A percentile compares a stretch with the other conserved stretches of the same genome.
phyloP scores from a whole-genome alignment of 495 filamentous ascomycete genomes.

The Parathielavia appendiculata region DNA sequence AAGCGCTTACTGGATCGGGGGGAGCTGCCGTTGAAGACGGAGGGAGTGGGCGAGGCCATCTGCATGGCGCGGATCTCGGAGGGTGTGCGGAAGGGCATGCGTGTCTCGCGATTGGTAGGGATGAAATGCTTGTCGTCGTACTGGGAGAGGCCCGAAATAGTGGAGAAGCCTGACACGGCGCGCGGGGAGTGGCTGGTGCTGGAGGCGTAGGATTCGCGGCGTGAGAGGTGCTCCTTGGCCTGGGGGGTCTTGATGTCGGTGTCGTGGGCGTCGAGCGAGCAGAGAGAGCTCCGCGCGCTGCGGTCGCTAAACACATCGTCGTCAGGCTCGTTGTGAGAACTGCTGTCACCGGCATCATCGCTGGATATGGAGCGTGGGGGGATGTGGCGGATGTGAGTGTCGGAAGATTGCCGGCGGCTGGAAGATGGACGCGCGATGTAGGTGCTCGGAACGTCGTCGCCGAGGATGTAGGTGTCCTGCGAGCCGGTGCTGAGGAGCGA shows the following conservation, averaged over 20 bases:
- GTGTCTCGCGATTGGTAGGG: slow-evolving; percentile 35
- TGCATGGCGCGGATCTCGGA: slow-evolving; percentile 75
- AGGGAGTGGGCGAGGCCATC: slow-evolving; percentile 61
- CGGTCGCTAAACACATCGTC: slow-evolving; percentile 54
- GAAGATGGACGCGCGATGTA: slow-evolving; percentile 8
- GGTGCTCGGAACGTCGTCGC: slow-evolving; percentile 16
- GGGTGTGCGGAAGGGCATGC: slow-evolving; percentile 52
- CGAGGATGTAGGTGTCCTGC: slow-evolving; percentile 28
- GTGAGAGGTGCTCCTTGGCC: slow-evolving; percentile 11
- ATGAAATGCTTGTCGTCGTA: slow-evolving; percentile 41
- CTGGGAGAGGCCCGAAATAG: slow-evolving; percentile 43
- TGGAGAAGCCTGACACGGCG: slow-evolving; percentile 32
- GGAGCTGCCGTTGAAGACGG: slow-evolving; percentile 40
- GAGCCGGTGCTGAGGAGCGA: slow-evolving; percentile 34
- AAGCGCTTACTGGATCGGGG: slow-evolving; percentile 38
- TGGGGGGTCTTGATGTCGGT: slow-evolving; percentile 18
- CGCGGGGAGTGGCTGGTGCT: slow-evolving; percentile 12
- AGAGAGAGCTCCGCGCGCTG: slow-evolving; percentile 43
- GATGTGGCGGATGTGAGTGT: slow-evolving; percentile 22
- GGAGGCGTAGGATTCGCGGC: slow-evolving; percentile 18
- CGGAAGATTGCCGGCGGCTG: slow-evolving; percentile 21
- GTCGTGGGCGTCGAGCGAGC: slow-evolving; percentile 35
- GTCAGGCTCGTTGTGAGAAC: slow-evolving; percentile 46
- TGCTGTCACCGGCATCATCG: slow-evolving; percentile 37
- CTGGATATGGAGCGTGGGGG: slow-evolving; percentile 21